These are phyloP conservation scores for Erythrobasidium hasegawianum DNA, from an alignment of 1,284 basidiomycete species.

Conservation along the genomic window DNA sequence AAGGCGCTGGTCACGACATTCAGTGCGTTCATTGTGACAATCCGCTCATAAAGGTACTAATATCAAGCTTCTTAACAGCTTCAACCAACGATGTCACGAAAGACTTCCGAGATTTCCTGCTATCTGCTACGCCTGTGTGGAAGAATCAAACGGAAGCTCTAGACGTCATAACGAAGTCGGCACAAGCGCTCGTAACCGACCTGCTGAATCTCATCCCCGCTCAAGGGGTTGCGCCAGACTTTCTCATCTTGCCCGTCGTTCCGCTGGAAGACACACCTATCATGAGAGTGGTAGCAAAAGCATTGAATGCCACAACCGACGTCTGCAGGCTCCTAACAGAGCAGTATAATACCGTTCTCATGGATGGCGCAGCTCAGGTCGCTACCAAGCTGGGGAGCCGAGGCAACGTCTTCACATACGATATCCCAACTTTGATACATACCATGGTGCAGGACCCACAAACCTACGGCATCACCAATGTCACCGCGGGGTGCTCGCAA, in stretches of 20 bases:
- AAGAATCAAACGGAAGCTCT: not conserved
- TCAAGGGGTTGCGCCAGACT: constrained; percentile 13
- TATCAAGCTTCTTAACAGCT: no score
- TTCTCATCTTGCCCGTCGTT: constrained; percentile 23
- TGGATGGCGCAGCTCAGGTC: constrained; percentile 8
- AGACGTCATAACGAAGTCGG: constrained; percentile 11
- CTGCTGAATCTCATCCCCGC: constrained; percentile 9
- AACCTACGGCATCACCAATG: constrained; percentile 1
- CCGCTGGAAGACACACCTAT: constrained; percentile 22
- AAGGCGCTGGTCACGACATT: constrained; percentile 25
- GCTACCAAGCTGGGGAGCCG: constrained; percentile 12
- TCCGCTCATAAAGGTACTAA: no score
- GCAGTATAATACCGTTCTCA: constrained; percentile 10
- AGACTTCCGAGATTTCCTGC: constrained; percentile 14
- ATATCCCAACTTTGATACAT: constrained; percentile 15
- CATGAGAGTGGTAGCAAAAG: not conserved
- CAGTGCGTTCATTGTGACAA: not conserved
- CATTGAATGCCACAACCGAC: constrained; percentile 6
- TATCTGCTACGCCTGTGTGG: constrained; percentile 3
- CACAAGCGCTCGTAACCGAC: constrained; percentile 5
- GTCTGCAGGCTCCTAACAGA: constrained; percentile 1
- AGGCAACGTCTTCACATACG: constrained; percentile 24
- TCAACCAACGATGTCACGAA: constrained; percentile 27
- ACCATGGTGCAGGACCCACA: constrained; percentile 10
- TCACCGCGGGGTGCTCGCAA: constrained; percentile 2